Percentiles rank a stretch among this genome's conserved stretches.
phyloP scores from a whole-genome alignment of 2,329 filamentous ascomycete species.

The Talaromyces amestolkiae region DNA sequence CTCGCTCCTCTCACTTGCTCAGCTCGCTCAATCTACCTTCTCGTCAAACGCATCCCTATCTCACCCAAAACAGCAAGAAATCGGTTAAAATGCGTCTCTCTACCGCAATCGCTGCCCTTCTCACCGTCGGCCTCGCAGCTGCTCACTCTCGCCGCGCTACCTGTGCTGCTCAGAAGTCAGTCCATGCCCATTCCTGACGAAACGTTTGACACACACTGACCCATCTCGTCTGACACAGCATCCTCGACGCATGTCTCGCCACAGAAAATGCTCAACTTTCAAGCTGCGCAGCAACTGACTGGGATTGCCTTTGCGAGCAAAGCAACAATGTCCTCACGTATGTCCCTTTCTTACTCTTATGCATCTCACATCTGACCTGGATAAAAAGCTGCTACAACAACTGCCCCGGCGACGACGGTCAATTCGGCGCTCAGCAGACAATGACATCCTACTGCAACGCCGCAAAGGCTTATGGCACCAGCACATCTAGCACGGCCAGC shows the following conservation, averaged over 20 bases:
- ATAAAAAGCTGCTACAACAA: slow-evolving; percentile 59
- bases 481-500: slow-evolving; percentile 17
- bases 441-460: slow-evolving; percentile 43
- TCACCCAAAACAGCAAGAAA: not conserved
- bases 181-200: not conserved
- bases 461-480: slow-evolving; percentile 37
- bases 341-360: not conserved
- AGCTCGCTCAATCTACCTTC: not conserved
- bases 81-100: slow-evolving; percentile 21
- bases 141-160: slow-evolving; percentile 12
- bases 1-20: not conserved
- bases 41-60: not conserved
- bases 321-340: slow-evolving; percentile 54
- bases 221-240: slow-evolving; percentile 30
- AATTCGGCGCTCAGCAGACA: slow-evolving; percentile 33
- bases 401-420: slow-evolving; percentile 53
- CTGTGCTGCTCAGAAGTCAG: slow-evolving; percentile 25
- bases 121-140: slow-evolving; percentile 21
- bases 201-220: not conserved
- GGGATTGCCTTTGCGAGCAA: slow-evolving; percentile 58
- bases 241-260: slow-evolving; percentile 50
- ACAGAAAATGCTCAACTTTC: slow-evolving; percentile 43
- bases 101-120: slow-evolving; percentile 19
- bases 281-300: slow-evolving; percentile 50
- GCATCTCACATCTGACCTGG: not conserved